phyloP scores from a whole-genome alignment of 2,329 filamentous ascomycete genomes.

The Nemania bipapillata region DNA sequence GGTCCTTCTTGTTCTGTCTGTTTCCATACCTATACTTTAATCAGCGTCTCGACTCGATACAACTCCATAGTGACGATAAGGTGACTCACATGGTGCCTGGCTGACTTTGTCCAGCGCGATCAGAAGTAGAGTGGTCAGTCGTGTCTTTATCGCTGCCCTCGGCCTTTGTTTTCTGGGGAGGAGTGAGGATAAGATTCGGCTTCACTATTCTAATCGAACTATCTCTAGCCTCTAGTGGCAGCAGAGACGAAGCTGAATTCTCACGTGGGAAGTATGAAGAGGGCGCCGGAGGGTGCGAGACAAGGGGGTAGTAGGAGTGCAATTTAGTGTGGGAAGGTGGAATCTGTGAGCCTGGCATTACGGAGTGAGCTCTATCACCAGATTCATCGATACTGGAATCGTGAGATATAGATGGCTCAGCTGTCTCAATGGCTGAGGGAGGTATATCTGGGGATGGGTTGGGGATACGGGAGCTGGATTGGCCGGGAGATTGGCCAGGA shows the following conservation, averaged over 20 bases:
- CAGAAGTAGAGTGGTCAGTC: background rate
- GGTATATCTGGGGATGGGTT: background rate
- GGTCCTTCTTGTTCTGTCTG: slow-evolving; percentile 8
- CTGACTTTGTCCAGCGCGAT: background rate
- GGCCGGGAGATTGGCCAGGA: background rate
- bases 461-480: background rate
- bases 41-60: background rate
- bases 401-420: background rate
- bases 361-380: background rate
- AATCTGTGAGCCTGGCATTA: slow-evolving; percentile 21
- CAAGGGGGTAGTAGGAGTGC: slow-evolving; percentile 6
- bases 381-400: background rate
- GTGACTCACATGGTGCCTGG: slow-evolving; percentile 27
- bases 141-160: slow-evolving; percentile 6
- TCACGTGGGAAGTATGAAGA: slow-evolving; percentile 10
- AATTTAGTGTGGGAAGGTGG: slow-evolving; percentile 8
- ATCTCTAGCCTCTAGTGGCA: slow-evolving; percentile 13
- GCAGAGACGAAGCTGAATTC: slow-evolving; percentile 7
- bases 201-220: slow-evolving; percentile 35
- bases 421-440: background rate
- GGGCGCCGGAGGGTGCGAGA: slow-evolving; percentile 1
- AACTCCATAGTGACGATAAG: background rate
- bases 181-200: slow-evolving; percentile 27
- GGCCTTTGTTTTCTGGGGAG: slow-evolving; percentile 5
- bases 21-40: slow-evolving; percentile 17